Evolutionary conservation across 176 grass and related monocot genomes (phyloP).

Genomic region (Saccharum spontaneum): DNA sequence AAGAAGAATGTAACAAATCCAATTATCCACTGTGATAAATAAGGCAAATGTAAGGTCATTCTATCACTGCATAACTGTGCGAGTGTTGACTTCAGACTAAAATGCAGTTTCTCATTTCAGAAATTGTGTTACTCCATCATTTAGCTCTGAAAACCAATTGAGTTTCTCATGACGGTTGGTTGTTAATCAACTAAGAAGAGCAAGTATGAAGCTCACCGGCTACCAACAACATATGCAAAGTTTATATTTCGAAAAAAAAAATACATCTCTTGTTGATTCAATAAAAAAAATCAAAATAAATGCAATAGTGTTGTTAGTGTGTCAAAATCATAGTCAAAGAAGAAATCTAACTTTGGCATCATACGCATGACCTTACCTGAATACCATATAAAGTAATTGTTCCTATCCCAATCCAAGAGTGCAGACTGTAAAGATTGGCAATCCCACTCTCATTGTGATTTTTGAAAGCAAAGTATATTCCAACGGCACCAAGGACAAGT

Average conservation of each 20-base stretch:
- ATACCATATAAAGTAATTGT: conserved; percentile 74
- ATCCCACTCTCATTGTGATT: conserved; percentile 94
- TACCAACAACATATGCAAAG: not conserved
- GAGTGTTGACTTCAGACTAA: not conserved
- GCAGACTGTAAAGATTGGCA: conserved; percentile 78
- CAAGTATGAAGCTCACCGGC: not conserved
- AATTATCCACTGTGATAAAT: conserved; percentile 71
- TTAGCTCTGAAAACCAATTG: conserved; percentile 4
- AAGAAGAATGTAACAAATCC: conserved; percentile 74
- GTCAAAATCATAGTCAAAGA: not conserved
- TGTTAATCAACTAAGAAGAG: not conserved
- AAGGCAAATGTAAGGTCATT: conserved; percentile 28
- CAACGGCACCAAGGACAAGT: conserved; percentile 65
- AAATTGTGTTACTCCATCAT: not conserved
- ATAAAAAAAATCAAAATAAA: not conserved
- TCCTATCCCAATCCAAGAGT: conserved; percentile 87
- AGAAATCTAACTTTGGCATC: not conserved
- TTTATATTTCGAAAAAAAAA: not conserved
- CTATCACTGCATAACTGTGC: not conserved
- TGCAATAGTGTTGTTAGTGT: not conserved
- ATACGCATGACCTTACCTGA: conserved; percentile 58
- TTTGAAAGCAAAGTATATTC: conserved; percentile 86
- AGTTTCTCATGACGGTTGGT: not conserved
- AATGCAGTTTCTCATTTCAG: not conserved
- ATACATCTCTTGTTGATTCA: not conserved